Percentiles rank a stretch among this genome's conserved stretches.
phyloP scores from a whole-genome alignment of 2,329 filamentous ascomycete species.

The Nothophoma quercina region DNA sequence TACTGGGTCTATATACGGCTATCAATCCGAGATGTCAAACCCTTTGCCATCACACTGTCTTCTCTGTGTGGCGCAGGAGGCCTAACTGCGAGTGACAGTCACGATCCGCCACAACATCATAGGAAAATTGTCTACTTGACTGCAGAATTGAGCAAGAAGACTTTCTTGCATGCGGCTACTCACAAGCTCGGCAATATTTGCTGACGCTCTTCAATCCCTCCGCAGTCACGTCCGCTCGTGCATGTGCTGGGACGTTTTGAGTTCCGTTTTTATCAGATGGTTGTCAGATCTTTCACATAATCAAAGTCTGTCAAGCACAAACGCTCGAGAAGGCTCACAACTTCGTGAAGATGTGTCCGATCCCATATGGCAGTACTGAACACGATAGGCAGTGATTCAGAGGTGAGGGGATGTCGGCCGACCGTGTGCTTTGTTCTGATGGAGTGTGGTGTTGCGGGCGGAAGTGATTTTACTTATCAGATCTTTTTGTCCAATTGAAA shows the following conservation, averaged over 20 bases:
- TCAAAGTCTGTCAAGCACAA: not conserved
- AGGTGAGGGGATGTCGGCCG: not conserved
- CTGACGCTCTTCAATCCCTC: too few relatives aligned
- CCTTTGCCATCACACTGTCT: too few relatives aligned
- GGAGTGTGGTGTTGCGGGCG: slow-evolving; percentile 15
- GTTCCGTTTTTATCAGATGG: slow-evolving; percentile 14
- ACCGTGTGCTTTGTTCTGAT: not conserved
- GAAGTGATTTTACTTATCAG: slow-evolving; percentile 44
- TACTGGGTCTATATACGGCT: too few relatives aligned
- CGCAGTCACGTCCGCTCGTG: slow-evolving; percentile 3
- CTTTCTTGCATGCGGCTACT: too few relatives aligned
- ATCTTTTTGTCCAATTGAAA: slow-evolving; percentile 25
- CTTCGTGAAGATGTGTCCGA: not conserved
- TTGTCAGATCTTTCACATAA: slow-evolving; percentile 6
- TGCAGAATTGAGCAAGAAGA: too few relatives aligned
- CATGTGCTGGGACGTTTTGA: slow-evolving; percentile 3
- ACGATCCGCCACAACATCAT: too few relatives aligned
- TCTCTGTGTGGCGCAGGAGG: too few relatives aligned
- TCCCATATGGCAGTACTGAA: too few relatives aligned
- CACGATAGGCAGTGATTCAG: not conserved
- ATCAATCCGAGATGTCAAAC: too few relatives aligned
- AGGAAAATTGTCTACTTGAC: too few relatives aligned
- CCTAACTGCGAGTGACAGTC: too few relatives aligned
- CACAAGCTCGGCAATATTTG: too few relatives aligned
- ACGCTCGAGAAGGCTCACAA: not conserved